Evolutionary conservation across 805 yeast species (phyloP), one percentile per base, ranked within the genome.

Genomic region (Candida corydali): DNA sequence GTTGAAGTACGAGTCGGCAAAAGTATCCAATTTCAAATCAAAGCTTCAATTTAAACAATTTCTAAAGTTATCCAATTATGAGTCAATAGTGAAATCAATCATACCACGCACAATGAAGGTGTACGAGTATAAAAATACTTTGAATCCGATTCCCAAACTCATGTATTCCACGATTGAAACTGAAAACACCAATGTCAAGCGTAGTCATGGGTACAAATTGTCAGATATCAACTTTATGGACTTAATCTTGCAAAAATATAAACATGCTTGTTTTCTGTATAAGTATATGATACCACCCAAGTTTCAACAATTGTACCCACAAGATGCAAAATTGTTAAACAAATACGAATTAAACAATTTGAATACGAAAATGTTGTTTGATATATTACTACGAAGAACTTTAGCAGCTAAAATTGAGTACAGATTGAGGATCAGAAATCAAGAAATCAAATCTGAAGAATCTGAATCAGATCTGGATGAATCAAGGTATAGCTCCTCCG

Each of bases 351-450:
- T 54, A 14, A 51, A 55, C 8, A 39, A 43, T n/a, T 42, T 65
- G 34, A 57, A 65, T 34, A 52, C 49, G 27, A 53, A 52, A 37
- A 32, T 67, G 0, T 47, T 63, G n/a, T 50, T 63, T 20, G 73
- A 66, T 36, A 40, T 63, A 5, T 50, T 67, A 29, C 37, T 67
- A n/a, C 54, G 72, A 39, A 46, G 69, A 38, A 67, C 71, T 1
- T 44, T 65, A 43, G 65, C 69, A 23, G 72, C 70, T 5, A 67
- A 67, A 46, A 53, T 67, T 17, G 63, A 50, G 3, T 67, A 53
- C 40, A 42, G 73, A 27, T 48, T 67, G n/a, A 28, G 8, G 9
- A 16, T 9, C 4, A 30, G 12, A 12, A 25, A 25, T 8, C 14
- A 18, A 6, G 29, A 32, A 15, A 17, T 10, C 4, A 7, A 29